phyloP scores from a whole-genome alignment of 2,329 filamentous ascomycete species.

The Alternaria consortialis region DNA sequence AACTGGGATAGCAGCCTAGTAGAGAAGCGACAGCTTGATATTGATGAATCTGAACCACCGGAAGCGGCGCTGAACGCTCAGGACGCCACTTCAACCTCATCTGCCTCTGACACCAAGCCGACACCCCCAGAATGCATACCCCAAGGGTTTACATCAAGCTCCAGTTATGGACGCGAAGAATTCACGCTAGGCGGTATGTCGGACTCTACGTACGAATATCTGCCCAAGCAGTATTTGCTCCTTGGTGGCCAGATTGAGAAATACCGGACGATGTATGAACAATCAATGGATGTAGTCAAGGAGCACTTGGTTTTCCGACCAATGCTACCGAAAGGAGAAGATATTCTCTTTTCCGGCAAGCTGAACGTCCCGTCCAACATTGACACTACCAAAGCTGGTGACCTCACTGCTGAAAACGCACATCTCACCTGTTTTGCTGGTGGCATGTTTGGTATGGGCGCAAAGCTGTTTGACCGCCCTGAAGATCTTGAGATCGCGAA shows the following conservation, averaged over 20 bases:
- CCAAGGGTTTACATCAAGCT: slow-evolving; percentile 65
- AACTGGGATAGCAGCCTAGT: slow-evolving; percentile 33
- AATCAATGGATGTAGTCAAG: slow-evolving; percentile 55
- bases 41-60: slow-evolving; percentile 26
- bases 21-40: slow-evolving; percentile 36
- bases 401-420: slow-evolving; percentile 56
- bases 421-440: slow-evolving; percentile 77
- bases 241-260: slow-evolving; percentile 58
- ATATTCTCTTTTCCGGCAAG: slow-evolving; percentile 55
- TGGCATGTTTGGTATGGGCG: slow-evolving; percentile 74
- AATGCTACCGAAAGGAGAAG: slow-evolving; percentile 57
- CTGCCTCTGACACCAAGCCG: slow-evolving; percentile 18
- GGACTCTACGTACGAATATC: slow-evolving; percentile 55
- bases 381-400: slow-evolving; percentile 32
- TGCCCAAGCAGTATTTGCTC: slow-evolving; percentile 59
- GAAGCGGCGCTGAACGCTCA: slow-evolving; percentile 12
- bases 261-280: slow-evolving; percentile 67
- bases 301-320: slow-evolving; percentile 61
- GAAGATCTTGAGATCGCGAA: slow-evolving; percentile 65
- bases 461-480: slow-evolving; percentile 65
- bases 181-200: slow-evolving; percentile 53
- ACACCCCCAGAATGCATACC: slow-evolving; percentile 42
- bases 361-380: slow-evolving; percentile 47
- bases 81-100: slow-evolving; percentile 9
- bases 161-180: slow-evolving; percentile 56